phyloP scores from a whole-genome alignment of 805 yeast species.

The Starmerella bombicola region DNA sequence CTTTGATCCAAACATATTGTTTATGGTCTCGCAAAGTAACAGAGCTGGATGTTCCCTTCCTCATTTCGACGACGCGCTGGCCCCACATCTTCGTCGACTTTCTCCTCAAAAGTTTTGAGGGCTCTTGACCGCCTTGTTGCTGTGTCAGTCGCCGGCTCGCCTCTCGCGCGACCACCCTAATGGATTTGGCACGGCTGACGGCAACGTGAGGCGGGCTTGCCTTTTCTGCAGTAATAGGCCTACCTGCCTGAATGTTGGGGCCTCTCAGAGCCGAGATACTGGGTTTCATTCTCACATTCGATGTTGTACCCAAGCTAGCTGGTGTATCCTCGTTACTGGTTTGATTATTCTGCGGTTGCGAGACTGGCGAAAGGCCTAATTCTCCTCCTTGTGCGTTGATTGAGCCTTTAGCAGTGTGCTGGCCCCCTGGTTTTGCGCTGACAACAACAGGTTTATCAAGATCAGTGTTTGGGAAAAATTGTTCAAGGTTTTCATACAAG shows the following conservation, averaged over 20 bases:
- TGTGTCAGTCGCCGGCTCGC: slow-evolving; percentile 44
- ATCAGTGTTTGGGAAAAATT: slow-evolving; percentile 84
- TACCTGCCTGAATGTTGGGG: not conserved
- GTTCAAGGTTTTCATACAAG: slow-evolving; percentile 79
- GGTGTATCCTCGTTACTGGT: not conserved
- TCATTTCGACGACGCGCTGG: slow-evolving; percentile 69
- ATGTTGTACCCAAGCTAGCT: too few relatives aligned
- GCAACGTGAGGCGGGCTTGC: not conserved
- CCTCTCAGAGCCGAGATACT: not conserved
- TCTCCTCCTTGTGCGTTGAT: not conserved
- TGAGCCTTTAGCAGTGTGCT: not conserved
- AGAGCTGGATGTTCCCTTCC: slow-evolving; percentile 42
- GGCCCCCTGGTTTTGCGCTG: slow-evolving; percentile 29
- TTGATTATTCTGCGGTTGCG: not conserved
- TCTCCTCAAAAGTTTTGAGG: slow-evolving; percentile 40
- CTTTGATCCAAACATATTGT: slow-evolving; percentile 95
- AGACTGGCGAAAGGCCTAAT: not conserved
- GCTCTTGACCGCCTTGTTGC: slow-evolving; percentile 2
- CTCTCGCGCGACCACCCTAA: slow-evolving; percentile 85
- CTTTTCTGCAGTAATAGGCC: not conserved
- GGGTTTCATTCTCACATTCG: not conserved
- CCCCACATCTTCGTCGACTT: slow-evolving; percentile 97
- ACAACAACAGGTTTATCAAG: slow-evolving; percentile 75
- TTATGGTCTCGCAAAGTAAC: slow-evolving; percentile 51
- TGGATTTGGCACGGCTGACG: slow-evolving; percentile 62